These are phyloP conservation scores for Phanerochaete sordida DNA, from an alignment of 768 basidiomycete species.

Conservation along the genomic window DNA sequence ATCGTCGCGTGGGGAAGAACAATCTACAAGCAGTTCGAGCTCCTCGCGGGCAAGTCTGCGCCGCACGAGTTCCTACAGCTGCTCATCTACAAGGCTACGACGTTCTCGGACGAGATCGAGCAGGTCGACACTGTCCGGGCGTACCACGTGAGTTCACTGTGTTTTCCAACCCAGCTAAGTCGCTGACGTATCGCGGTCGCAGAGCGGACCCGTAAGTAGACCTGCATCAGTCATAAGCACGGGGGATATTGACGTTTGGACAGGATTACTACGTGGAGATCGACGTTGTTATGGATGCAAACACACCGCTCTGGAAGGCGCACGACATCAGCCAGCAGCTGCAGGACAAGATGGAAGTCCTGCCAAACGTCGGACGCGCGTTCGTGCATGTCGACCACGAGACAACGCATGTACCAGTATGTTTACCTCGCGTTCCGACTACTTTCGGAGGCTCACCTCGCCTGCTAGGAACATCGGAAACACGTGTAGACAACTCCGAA, in stretches of 20 bases:
- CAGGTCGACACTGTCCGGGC: conserved; percentile 90
- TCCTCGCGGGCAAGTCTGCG: conserved; percentile 90
- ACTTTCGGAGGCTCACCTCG: background rate
- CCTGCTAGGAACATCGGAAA: conserved; percentile 43
- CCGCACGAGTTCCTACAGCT: conserved; percentile 88
- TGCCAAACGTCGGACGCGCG: conserved; percentile 89
- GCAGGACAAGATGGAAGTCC: conserved; percentile 84
- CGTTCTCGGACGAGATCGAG: conserved; percentile 83
- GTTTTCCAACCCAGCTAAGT: background rate
- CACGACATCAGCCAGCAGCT: conserved; percentile 82
- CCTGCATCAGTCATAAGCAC: background rate
- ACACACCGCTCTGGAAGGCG: conserved; percentile 86
- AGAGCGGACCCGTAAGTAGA: conserved; percentile 69
- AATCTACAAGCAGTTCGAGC: conserved; percentile 75
- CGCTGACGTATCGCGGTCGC: conserved; percentile 5
- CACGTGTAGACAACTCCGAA: conserved; percentile 17
- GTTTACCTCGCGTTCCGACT: conserved; percentile 15
- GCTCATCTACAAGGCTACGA: conserved; percentile 87
- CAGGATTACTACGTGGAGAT: conserved; percentile 93
- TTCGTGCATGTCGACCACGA: conserved; percentile 97
- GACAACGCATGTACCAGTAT: conserved; percentile 71
- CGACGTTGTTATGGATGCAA: conserved; percentile 89
- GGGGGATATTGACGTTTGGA: background rate
- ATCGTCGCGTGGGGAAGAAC: conserved; percentile 76
- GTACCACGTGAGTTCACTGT: conserved; percentile 64